Conservation (phyloP, 352 stramenopile genomes). For the Globisporangium spinosum region DNA sequence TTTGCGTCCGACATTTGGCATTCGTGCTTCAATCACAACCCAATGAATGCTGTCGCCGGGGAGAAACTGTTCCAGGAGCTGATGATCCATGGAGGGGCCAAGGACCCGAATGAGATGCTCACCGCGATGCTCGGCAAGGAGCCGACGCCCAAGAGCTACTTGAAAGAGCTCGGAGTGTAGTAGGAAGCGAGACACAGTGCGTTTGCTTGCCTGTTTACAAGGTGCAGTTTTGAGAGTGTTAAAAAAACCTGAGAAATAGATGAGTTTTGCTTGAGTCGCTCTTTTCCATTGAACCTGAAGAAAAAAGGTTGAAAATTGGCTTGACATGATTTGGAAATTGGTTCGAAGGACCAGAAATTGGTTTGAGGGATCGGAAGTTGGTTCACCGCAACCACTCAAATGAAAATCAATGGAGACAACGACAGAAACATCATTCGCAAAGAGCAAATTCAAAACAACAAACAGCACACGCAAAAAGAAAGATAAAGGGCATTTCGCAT, state of each 20-base stretch:
- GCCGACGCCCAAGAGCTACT: slow-evolving; percentile 58
- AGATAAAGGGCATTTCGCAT: slow-evolving; percentile 1
- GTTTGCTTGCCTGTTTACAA: background rate
- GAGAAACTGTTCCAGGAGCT: slow-evolving; percentile 65
- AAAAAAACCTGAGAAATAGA: background rate
- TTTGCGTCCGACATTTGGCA: slow-evolving; percentile 90
- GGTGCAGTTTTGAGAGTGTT: background rate
- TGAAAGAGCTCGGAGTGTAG: slow-evolving; percentile 70
- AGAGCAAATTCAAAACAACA: background rate
- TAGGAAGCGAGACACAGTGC: background rate
- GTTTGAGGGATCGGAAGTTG: background rate
- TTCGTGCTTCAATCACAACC: slow-evolving; percentile 55
- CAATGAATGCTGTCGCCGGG: slow-evolving; percentile 56
- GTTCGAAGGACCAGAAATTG: too few species aligned
- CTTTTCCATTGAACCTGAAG: background rate
- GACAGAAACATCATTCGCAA: background rate
- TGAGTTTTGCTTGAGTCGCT: background rate
- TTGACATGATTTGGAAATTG: background rate
- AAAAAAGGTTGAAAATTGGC: background rate
- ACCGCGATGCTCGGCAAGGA: slow-evolving; percentile 54
- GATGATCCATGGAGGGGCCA: slow-evolving; percentile 84
- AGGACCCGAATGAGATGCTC: slow-evolving; percentile 85
- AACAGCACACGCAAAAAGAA: slow-evolving; percentile 6
- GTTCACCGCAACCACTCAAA: background rate
- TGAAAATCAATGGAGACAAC: background rate